Base-by-base conservation (phyloP, 1,284 basidiomycete genomes). In the Irpex lacteus region DNA sequence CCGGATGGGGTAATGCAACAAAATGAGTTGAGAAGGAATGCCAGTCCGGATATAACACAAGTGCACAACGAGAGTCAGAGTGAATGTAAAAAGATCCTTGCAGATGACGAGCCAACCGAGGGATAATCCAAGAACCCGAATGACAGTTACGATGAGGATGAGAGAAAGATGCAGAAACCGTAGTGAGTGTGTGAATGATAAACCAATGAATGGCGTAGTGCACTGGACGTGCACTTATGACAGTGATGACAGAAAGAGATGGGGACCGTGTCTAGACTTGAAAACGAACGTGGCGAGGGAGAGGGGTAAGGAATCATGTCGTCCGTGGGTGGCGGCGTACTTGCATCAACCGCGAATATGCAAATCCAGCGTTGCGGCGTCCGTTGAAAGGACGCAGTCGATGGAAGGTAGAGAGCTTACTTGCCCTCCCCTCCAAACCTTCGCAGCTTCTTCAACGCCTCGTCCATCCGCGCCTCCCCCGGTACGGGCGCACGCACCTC, bases 401-500 rank as follows among this genome's bases (percentile, higher is more conserved):
- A 26, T 26, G 15, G 38, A 15, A 44, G 38, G 38, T 9, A 15
- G 38, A 15, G 38, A 9, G 8, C 15, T 44, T 15, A 44, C n/a
- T n/a, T 47, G 49, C 54, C 19, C 9, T 56, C 54, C 21, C 15
- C 54, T 13, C 65, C 70, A 60, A 72, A 74, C 50, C 68, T 65
- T 15, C 70, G 68, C 56, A 73, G 57, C 65, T 70, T 69, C 40
- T 66, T 63, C 61, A 74, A 63, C 47, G 72, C 69, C 26, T 69
- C 67, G 59, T 74, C 71, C 70, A 74, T 72, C 61, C 68, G 65
- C 9, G 69, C 61, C 60, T 71, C 70, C 19, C 55, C 64, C 34
- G 64, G 44, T 53, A 26, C 2, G 2, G 50, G 50, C 21, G 21
- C 50, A 53, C 18, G 50, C 9, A 56, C 54, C 26, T 18, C 54